Percentiles rank a stretch among this genome's conserved stretches.
Conservation (phyloP, 148 eudicot species). For the Rhododendron ovatum region DNA sequence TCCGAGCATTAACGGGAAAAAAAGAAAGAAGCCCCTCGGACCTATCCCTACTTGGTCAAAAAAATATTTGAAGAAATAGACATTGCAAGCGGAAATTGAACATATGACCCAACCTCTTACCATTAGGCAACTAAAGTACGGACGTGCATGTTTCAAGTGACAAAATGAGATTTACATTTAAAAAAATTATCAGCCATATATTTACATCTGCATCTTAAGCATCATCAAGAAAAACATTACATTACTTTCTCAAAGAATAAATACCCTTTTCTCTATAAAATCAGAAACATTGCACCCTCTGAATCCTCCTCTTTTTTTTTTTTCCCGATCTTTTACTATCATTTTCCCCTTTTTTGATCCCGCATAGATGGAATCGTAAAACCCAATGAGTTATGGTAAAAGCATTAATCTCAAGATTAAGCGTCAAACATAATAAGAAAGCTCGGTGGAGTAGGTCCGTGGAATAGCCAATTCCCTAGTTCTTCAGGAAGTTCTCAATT, state of each 20-base stretch:
- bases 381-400: no score
- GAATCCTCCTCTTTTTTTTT: background rate
- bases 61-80: background rate
- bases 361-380: background rate
- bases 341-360: background rate
- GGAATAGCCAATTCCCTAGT: background rate
- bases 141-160: background rate
- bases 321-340: background rate
- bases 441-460: background rate
- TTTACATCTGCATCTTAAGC: background rate
- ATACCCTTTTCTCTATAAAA: background rate
- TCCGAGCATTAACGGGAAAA: no score
- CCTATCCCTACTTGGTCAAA: background rate
- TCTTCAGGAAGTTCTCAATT: constrained; percentile 32
- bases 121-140: background rate
- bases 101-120: background rate
- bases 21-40: no score
- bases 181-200: background rate
- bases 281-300: background rate
- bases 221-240: background rate
- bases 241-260: background rate
- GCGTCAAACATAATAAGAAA: background rate
- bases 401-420: background rate
- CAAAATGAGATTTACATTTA: background rate
- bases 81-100: background rate